Conservation (phyloP, 148 eudicot genomes). For the Fallopia convolvulus region DNA sequence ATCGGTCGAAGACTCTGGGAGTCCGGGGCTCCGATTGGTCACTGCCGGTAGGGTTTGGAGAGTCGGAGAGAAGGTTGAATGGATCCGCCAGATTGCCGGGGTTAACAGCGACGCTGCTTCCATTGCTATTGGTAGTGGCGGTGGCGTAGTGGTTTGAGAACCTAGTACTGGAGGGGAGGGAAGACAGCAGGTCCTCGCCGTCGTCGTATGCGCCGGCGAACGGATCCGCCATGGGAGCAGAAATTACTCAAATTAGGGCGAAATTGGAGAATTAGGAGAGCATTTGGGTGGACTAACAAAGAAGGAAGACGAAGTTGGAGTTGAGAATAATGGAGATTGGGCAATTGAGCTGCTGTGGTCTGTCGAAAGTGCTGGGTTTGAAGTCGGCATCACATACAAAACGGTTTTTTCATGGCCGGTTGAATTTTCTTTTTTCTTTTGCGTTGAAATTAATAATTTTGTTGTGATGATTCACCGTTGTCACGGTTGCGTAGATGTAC, state of each 20-base stretch:
- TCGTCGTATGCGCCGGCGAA: constrained; percentile 22
- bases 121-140: constrained; percentile 11
- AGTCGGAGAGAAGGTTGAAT: constrained; percentile 5
- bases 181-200: constrained; percentile 22
- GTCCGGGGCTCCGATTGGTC: constrained; percentile 12
- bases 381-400: background rate
- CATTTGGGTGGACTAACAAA: background rate
- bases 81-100: background rate
- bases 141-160: constrained; percentile 7
- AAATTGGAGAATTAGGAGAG: background rate
- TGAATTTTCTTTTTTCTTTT: background rate
- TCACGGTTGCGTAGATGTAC: no score
- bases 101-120: background rate
- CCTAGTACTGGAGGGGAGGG: constrained; percentile 10
- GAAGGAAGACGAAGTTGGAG: background rate
- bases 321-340: background rate
- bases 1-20: constrained; percentile 67
- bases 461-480: no score
- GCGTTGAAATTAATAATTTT: background rate
- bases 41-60: background rate
- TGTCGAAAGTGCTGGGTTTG: background rate
- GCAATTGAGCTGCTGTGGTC: background rate
- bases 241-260: background rate
- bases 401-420: constrained; percentile 5
- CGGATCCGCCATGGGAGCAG: constrained; percentile 25